Evolutionary conservation across 306 rosid species (phyloP), one percentile per base, ranked within the genome.

Genomic region (Medicago arabica): DNA sequence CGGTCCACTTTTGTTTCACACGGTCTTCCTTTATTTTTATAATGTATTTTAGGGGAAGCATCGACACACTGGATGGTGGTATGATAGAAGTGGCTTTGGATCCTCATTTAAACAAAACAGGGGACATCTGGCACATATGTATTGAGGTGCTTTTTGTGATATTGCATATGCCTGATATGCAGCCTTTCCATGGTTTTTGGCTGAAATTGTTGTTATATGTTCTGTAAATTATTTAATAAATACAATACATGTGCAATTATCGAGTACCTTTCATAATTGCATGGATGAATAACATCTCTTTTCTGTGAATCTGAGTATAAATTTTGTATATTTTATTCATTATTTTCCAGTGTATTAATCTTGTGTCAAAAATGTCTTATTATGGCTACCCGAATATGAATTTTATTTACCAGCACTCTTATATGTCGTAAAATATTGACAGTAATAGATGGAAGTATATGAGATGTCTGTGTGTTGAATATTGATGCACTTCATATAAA

Each of bases 81-180:
- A 85, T 81, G 87, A 78, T 79, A 75, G 91, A 90, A 85, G 75
- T 95, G 70, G 80, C 85, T 67, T 85, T 95, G 88, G 93, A 95
- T 87, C 96, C 88, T 78, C 74, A 70, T 61, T 73, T 74, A 81
- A 92, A 95, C 81, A 95, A 87, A 87, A 95, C 99, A 8, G 97
- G 96, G 80, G 97, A 95, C 81, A 80, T 92, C 75, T 95, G 99
- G 99, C 99, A 95, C 87, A 85, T 95, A 57, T 80, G 91, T 74
- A 57, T 95, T 53, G 85, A 92, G 97, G 97, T 95, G 88, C 18
- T n/a, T 72, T 76, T 73, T 64, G 47, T 65, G 54, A 67, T 66
- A 63, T 66, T 81, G 83, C 83, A 51, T 25, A 19, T 79, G 85
- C 85, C 59, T 31, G 25, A 68, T 69, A 41, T 44, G n/a, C 41